Evolutionary conservation across 306 rosid genomes (phyloP).

Genomic region (Ceratonia siliqua): DNA sequence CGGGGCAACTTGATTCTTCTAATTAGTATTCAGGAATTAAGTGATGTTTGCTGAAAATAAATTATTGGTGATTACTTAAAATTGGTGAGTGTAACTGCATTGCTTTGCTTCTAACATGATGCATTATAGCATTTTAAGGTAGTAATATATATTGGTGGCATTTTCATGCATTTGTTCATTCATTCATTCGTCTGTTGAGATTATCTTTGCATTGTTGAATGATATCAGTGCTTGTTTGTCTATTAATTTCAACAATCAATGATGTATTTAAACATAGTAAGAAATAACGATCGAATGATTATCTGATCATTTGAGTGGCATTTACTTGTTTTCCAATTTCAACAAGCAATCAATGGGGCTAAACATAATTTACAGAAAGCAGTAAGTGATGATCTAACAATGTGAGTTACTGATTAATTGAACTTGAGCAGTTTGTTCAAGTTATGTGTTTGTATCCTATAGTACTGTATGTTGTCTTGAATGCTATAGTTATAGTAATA

Average conservation of each 20-base stretch:
- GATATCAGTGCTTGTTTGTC: neutral
- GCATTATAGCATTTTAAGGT: constrained; percentile 4
- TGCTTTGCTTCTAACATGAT: neutral
- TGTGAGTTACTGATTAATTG: constrained; percentile 4
- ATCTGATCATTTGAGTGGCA: neutral
- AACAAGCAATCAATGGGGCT: neutral
- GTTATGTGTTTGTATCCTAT: constrained; percentile 9
- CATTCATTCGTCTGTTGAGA: neutral
- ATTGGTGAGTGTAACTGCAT: neutral
- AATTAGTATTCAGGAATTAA: neutral
- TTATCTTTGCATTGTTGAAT: constrained; percentile 1
- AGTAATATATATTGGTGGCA: neutral
- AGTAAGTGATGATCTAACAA: neutral
- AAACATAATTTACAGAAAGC: constrained; percentile 3
- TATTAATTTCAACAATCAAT: constrained; percentile 2
- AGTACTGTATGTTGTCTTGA: neutral
- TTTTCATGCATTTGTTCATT: neutral
- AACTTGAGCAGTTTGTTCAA: neutral
- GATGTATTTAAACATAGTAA: constrained; percentile 10
- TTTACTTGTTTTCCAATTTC: constrained; percentile 3
- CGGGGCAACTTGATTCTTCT: constrained; percentile 12
- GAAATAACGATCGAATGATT: neutral
- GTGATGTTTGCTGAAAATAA: neutral
- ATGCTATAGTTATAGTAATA: constrained; percentile 16
- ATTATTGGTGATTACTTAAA: constrained; percentile 10